Base-by-base conservation (phyloP, 768 basidiomycete genomes). In the Imleria badia region DNA sequence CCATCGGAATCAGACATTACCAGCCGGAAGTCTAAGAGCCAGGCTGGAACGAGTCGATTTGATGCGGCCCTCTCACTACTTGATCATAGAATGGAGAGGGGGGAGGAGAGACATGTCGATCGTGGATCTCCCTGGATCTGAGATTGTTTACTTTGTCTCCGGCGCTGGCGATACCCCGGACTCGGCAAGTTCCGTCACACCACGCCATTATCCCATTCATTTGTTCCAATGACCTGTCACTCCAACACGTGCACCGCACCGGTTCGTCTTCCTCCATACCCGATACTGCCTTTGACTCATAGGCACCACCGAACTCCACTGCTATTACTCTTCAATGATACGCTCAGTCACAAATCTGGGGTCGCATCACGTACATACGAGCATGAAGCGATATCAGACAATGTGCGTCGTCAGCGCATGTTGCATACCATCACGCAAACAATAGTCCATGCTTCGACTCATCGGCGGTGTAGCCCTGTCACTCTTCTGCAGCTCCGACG, bases 91-190 rank as follows among this genome's bases (percentile, higher is more conserved):
- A 45, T 22, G 54, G 39, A 49, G 46, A 0, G 19, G 35, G 22
- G 44, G 46, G 33, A 9, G 39, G 20, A 22, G 36, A 14, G 17
- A 40, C 39, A 17, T 22, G 41, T 39, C 23, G 64, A 65, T 67
- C 56, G 33, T 11, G n/a, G 53, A 66, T 66, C 55, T 53, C 17
- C 3, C 15, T n/a, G 36, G 49, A 71, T 71, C 67, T 70, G 7
- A 70, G 69, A 70, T 70, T 62, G 56, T 62, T 66, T 60, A 20
- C 43, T 62, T 60, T 70, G 66, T 60, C 45, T 65, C 69, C 69
- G 69, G 69, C 57, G 63, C 64, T 69, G 66, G 51, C 45, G 50
- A 66, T 58, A 42, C 69, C 69, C 69, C 69, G 69, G 57, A 66
- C 45, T 35, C 71, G 71, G 71, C 9, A 53, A 63, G 34, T 66